Conservation (phyloP, 73 alveolate species). For the Paraurostyla sp. region DNA sequence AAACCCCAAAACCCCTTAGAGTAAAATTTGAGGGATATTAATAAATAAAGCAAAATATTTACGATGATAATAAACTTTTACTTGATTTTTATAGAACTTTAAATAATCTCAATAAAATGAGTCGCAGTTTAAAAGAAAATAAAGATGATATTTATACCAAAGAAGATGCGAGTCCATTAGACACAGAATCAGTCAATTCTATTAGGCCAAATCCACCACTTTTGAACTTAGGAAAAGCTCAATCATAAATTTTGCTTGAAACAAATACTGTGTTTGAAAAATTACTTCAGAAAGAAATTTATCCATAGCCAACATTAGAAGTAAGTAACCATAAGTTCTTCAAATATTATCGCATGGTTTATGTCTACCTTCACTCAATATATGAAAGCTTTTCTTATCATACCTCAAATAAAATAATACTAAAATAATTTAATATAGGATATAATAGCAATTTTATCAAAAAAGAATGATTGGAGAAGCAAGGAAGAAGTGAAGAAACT, state of each 20-base stretch:
- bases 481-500: conserved; percentile 33
- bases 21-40: neutral
- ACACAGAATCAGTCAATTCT: neutral
- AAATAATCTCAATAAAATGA: too few species aligned
- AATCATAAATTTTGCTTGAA: neutral
- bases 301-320: conserved; percentile 13
- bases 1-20: neutral
- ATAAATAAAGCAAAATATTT: neutral
- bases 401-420: neutral
- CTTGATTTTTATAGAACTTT: neutral
- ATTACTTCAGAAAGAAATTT: neutral
- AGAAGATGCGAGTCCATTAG: too few species aligned
- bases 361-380: neutral
- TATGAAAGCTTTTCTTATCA: neutral
- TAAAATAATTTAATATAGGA: neutral
- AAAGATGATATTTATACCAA: too few species aligned
- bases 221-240: neutral
- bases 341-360: neutral
- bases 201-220: neutral
- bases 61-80: too few species aligned
- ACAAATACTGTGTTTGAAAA: neutral
- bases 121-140: too few species aligned
- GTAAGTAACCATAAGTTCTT: neutral
- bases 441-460: neutral
- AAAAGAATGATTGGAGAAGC: neutral